These are phyloP conservation scores for Vachellia pachyceras DNA, from an alignment of 306 rosid species.

Conservation along the genomic window DNA sequence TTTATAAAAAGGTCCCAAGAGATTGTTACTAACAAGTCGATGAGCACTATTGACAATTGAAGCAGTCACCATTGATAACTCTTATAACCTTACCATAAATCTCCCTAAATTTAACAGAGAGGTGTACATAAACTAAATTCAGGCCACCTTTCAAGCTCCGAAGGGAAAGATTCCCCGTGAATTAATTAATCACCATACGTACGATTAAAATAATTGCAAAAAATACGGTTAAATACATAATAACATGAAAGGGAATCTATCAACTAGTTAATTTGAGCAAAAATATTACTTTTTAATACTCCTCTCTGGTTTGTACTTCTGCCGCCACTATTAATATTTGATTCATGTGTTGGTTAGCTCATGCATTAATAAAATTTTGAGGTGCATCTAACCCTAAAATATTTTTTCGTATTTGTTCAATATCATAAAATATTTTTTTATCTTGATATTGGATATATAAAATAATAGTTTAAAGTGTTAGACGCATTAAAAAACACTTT, in stretches of 20 bases:
- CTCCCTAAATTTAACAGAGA: no score
- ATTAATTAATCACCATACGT: not conserved
- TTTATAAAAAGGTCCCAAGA: no score
- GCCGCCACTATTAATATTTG: not conserved
- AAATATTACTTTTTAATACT: not conserved
- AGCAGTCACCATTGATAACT: no score
- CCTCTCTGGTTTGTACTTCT: not conserved
- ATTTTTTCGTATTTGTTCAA: no score
- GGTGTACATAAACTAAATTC: no score
- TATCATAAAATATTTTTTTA: no score
- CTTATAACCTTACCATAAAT: no score
- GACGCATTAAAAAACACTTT: not conserved
- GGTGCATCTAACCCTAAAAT: no score
- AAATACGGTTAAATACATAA: not conserved
- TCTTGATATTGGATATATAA: no score
- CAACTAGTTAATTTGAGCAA: not conserved
- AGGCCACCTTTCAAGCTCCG: not conserved
- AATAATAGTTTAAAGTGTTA: no score
- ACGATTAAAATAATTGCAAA: not conserved
- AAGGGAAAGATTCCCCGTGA: not conserved
- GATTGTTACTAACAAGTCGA: no score
- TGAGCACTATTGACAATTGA: no score
- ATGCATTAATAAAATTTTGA: not conserved
- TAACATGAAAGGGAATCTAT: not conserved
- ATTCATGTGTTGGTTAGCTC: slow-evolving; percentile 28